Base-by-base conservation (phyloP, 202 grass and related monocot genomes). In the Musa balbisiana region DNA sequence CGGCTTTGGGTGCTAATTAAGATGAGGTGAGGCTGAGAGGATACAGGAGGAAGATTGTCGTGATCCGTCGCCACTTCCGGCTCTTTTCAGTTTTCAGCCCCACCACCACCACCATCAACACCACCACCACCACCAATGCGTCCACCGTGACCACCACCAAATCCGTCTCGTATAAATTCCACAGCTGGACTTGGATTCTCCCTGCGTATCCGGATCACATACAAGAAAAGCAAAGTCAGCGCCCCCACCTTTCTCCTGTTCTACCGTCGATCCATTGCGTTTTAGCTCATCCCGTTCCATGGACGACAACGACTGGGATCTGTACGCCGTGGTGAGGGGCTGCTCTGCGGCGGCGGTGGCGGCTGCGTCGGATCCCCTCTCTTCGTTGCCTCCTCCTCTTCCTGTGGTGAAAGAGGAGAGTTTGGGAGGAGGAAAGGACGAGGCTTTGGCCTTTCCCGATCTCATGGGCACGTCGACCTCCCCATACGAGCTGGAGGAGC, bases 231-330 rank as follows among this genome's bases (percentile, higher is more conserved):
- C 33, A 49, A 68, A 25, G 25, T 68, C 65, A 68, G 22, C 65
- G 51, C 49, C 51, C 69, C 33, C 33, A 43, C 33, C 33, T 52
- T 43, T 50, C 67, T 50, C 67, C 9, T 16, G 14, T 20, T 71
- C 69, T 12, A 2, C 51, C 49, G 51, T 16, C 33, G 4, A 6
- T 43, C 33, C 33, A 43, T 43, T 43, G 4, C 33, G 33, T 5
- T 43, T 43, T 43, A 43, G 33, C 33, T 21, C 14, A 11, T 49
- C 19, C 4, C 9, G 15, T 56, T 10, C 22, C n/a, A 74, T 74
- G 72, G 72, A 74, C 13, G 13, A 33, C 52, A 74, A 74, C 72
- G 53, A 74, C 24, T 74, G 72, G 72, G 72, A 74, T 55, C 53
- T 74, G 22, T 74, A 27, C 11, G 72, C 72, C 8, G 72, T 74